Conservation (phyloP, 1,284 basidiomycete species). For the Melampsora abietis-canadensis region DNA sequence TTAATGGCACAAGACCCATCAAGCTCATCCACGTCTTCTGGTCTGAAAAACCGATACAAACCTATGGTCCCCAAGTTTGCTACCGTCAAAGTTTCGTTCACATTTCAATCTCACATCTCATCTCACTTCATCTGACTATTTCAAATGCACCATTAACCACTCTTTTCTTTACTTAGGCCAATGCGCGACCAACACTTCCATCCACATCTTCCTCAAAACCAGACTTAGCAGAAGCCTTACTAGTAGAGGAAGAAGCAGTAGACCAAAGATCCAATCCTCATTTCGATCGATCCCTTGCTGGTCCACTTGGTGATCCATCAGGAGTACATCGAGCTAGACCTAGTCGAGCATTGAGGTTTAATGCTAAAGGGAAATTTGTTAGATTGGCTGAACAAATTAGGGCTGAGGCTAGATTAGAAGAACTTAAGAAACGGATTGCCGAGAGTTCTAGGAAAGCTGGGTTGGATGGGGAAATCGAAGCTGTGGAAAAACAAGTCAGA, state of each 20-base stretch:
- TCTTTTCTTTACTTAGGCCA: constrained; percentile 59
- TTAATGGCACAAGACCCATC: constrained; percentile 49
- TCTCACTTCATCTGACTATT: background rate
- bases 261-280: constrained; percentile 58
- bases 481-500: constrained; percentile 78
- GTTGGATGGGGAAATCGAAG: constrained; percentile 84
- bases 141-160: too few species aligned
- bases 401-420: constrained; percentile 80
- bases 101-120: constrained; percentile 14
- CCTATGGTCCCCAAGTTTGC: constrained; percentile 97
- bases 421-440: constrained; percentile 84
- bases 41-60: constrained; percentile 84
- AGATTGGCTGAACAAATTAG: constrained; percentile 77
- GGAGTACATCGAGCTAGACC: constrained; percentile 65
- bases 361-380: constrained; percentile 84
- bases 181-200: constrained; percentile 58
- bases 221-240: constrained; percentile 38
- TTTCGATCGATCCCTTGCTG: constrained; percentile 62
- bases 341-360: constrained; percentile 74
- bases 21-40: constrained; percentile 61
- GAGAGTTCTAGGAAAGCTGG: constrained; percentile 89
- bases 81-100: constrained; percentile 68
- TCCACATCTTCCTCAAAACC: constrained; percentile 5
- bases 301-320: constrained; percentile 56
- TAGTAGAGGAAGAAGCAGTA: constrained; percentile 22